A percentile compares a stretch with the other conserved stretches of the same genome.
Evolutionary conservation across 768 basidiomycete genomes (phyloP).

Genomic region (Tylopilus subfusipes): DNA sequence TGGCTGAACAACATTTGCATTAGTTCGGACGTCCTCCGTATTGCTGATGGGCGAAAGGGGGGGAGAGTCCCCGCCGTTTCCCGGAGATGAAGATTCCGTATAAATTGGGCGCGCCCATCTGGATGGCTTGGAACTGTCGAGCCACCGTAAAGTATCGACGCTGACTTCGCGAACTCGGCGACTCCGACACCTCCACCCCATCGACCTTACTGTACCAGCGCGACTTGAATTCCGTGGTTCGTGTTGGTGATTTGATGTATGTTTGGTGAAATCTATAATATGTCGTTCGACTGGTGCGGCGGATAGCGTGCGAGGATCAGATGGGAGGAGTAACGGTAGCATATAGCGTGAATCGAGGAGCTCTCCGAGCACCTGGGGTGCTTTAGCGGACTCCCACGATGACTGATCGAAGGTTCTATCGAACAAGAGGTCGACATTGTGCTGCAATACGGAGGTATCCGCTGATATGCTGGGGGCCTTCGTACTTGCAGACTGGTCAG

Average conservation of each 20-base stretch:
- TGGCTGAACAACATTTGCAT: constrained; percentile 35
- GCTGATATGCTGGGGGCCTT: constrained; percentile 31
- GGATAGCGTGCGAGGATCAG: constrained; percentile 72
- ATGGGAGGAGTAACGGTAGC: constrained; percentile 84
- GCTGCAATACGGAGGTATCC: constrained; percentile 40
- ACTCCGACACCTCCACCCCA: constrained; percentile 59
- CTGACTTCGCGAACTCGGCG: constrained; percentile 60
- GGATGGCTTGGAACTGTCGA: constrained; percentile 57
- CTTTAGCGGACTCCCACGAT: constrained; percentile 72
- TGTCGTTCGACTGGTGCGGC: constrained; percentile 52
- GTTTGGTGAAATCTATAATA: constrained; percentile 18
- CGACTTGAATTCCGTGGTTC: constrained; percentile 40
- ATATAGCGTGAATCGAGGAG: constrained; percentile 89
- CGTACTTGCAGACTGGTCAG: constrained; percentile 38
- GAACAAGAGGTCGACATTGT: constrained; percentile 77
- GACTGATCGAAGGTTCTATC: constrained; percentile 62
- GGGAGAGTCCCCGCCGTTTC: constrained; percentile 27
- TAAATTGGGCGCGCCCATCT: constrained; percentile 51
- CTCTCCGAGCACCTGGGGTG: constrained; percentile 85
- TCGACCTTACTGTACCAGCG: constrained; percentile 38
- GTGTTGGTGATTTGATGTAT: constrained; percentile 16
- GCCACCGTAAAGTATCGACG: constrained; percentile 59
- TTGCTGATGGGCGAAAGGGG: constrained; percentile 34
- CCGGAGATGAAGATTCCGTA: constrained; percentile 34
- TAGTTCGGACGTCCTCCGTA: constrained; percentile 31